A percentile compares a stretch with the other conserved stretches of the same genome.
Conservation (phyloP, 2,329 filamentous ascomycete species). For the Nakataea oryzae region DNA sequence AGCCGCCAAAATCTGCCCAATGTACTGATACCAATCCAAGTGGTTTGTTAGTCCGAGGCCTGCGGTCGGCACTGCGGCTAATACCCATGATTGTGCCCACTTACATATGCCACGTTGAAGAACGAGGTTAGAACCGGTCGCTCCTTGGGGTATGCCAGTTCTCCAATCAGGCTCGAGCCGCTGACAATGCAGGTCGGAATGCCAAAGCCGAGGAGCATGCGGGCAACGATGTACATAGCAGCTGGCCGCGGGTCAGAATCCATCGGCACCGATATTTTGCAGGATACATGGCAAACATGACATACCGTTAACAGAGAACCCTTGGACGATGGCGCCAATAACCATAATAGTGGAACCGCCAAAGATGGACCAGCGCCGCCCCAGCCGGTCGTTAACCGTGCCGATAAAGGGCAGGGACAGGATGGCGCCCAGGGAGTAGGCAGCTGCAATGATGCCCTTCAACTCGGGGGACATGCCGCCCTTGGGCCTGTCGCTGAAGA, state of each 20-base stretch:
- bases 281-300: too few species aligned
- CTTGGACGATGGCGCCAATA: slow-evolving; percentile 40
- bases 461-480: slow-evolving; percentile 5
- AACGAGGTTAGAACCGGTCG: slow-evolving; percentile 46
- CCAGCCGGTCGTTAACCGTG: slow-evolving; percentile 37
- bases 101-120: slow-evolving; percentile 37
- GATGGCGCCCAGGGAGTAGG: slow-evolving; percentile 41
- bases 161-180: slow-evolving; percentile 46
- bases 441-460: slow-evolving; percentile 37
- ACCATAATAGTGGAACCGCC: slow-evolving; percentile 41
- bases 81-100: background rate
- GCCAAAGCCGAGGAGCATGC: slow-evolving; percentile 49
- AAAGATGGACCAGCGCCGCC: slow-evolving; percentile 39
- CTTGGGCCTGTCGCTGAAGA: background rate
- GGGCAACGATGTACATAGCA: slow-evolving; percentile 49
- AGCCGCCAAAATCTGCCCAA: slow-evolving; percentile 39
- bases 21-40: slow-evolving; percentile 18
- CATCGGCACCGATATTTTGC: too few species aligned
- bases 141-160: slow-evolving; percentile 50
- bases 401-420: slow-evolving; percentile 39
- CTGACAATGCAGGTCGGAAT: slow-evolving; percentile 49
- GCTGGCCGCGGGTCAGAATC: too few species aligned
- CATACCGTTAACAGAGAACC: slow-evolving; percentile 31
- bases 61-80: background rate
- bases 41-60: background rate